Percentiles rank a stretch among this genome's conserved stretches.
Evolutionary conservation across 1,284 basidiomycete species (phyloP).

Genomic region (Microbotryomycetes sp.): DNA sequence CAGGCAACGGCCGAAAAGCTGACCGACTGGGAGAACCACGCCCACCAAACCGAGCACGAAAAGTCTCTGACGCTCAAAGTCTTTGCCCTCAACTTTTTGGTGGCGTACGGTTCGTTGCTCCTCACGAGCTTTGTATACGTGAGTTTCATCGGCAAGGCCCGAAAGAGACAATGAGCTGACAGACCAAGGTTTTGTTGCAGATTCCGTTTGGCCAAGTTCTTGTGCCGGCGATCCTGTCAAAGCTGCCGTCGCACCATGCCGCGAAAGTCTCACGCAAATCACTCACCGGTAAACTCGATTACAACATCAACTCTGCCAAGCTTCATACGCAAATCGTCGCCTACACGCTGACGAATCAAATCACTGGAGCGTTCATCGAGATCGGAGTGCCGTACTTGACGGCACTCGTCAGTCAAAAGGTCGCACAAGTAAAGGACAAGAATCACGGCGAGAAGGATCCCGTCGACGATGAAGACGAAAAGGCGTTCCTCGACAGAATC

Average conservation of each 20-base stretch:
- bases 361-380: constrained; percentile 72
- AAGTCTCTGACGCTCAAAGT: constrained; percentile 83
- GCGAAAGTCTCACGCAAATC: constrained; percentile 25
- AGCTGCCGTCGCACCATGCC: constrained; percentile 42
- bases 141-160: background rate
- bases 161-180: background rate
- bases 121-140: constrained; percentile 72
- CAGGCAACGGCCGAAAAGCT: constrained; percentile 60
- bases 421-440: constrained; percentile 6
- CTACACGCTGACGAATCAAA: constrained; percentile 86
- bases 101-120: constrained; percentile 58
- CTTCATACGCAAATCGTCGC: constrained; percentile 91
- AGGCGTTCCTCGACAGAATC: constrained; percentile 66
- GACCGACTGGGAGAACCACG: constrained; percentile 87
- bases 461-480: constrained; percentile 50
- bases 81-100: constrained; percentile 79
- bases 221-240: constrained; percentile 54
- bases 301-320: constrained; percentile 50
- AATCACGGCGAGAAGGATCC: constrained; percentile 68
- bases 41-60: constrained; percentile 47
- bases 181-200: constrained; percentile 35
- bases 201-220: constrained; percentile 62
- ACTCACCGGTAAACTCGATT: constrained; percentile 8
- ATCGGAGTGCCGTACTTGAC: constrained; percentile 73
- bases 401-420: constrained; percentile 46